Percentiles rank a stretch among this genome's conserved stretches.
phyloP scores from a whole-genome alignment of 148 eudicot species.

The Dianthus caryophyllus region DNA sequence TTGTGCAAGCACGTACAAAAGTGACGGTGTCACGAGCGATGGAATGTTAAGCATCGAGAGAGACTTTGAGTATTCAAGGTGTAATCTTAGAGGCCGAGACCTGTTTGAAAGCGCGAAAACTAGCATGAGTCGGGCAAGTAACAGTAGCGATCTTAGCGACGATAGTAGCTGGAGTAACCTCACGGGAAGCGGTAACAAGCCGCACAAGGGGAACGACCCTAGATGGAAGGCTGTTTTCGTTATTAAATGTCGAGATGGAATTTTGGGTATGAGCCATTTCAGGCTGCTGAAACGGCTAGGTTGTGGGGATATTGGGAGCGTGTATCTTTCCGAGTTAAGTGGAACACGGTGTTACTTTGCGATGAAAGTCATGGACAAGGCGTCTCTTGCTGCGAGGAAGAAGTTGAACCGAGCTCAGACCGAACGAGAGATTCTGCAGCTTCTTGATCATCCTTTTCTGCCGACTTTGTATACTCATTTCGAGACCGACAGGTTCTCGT shows the following conservation, averaged over 20 bases:
- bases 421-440: slow-evolving; percentile 79
- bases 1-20: slow-evolving; percentile 61
- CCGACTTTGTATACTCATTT: slow-evolving; percentile 90
- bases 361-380: slow-evolving; percentile 93
- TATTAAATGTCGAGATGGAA: slow-evolving; percentile 62
- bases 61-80: slow-evolving; percentile 55
- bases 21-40: slow-evolving; percentile 62
- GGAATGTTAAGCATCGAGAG: slow-evolving; percentile 74
- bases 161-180: slow-evolving; percentile 92
- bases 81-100: slow-evolving; percentile 57
- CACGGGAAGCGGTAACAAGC: slow-evolving; percentile 86
- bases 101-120: slow-evolving; percentile 80
- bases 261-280: slow-evolving; percentile 86
- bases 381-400: slow-evolving; percentile 79
- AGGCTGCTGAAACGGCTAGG: slow-evolving; percentile 68
- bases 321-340: slow-evolving; percentile 84
- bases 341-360: slow-evolving; percentile 80
- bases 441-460: slow-evolving; percentile 85
- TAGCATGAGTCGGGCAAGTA: slow-evolving; percentile 80
- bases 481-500: slow-evolving; percentile 85
- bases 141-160: slow-evolving; percentile 90
- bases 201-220: slow-evolving; percentile 93
- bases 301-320: slow-evolving; percentile 89
- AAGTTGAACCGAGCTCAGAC: slow-evolving; percentile 75
- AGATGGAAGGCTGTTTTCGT: slow-evolving; percentile 90